Conservation (phyloP, 176 grass and related monocot species). For the Cenchrus americanus region DNA sequence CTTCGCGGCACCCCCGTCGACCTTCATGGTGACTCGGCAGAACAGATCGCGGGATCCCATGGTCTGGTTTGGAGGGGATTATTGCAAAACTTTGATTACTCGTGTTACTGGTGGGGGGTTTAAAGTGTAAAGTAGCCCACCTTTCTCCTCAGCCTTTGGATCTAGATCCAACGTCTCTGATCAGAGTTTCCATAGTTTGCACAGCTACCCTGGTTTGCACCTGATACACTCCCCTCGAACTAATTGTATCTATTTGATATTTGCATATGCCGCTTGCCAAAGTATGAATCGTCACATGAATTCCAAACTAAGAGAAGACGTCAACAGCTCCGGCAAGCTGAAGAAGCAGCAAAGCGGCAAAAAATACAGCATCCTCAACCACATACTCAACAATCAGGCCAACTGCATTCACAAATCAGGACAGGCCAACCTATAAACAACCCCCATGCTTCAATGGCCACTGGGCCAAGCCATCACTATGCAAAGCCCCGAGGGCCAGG, state of each 20-base stretch:
- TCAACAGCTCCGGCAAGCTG: conserved; percentile 86
- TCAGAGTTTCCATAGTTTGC: too few species aligned
- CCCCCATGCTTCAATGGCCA: conserved; percentile 52
- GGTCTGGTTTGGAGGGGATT: too few species aligned
- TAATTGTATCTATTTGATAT: conserved; percentile 4
- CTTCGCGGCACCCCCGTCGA: too few species aligned
- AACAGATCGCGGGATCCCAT: too few species aligned
- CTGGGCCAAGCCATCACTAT: conserved; percentile 74
- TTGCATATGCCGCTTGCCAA: conserved; percentile 65
- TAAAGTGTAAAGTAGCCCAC: too few species aligned
- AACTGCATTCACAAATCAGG: conserved; percentile 67
- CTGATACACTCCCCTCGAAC: too few species aligned
- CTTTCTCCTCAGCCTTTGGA: too few species aligned
- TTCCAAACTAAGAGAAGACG: conserved; percentile 95
- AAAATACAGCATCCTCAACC: conserved; percentile 84
- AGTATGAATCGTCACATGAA: conserved; percentile 83
- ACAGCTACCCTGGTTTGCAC: too few species aligned
- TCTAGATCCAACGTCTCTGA: too few species aligned
- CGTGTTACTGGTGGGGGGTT: too few species aligned
- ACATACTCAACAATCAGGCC: conserved; percentile 70
- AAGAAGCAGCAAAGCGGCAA: conserved; percentile 80
- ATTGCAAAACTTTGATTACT: too few species aligned
- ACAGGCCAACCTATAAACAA: conserved; percentile 65
- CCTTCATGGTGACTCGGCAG: too few species aligned
- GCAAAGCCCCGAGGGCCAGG: conserved; percentile 68